Base-by-base conservation (phyloP, 2,329 filamentous ascomycete species). In the Xylaria sp. region DNA sequence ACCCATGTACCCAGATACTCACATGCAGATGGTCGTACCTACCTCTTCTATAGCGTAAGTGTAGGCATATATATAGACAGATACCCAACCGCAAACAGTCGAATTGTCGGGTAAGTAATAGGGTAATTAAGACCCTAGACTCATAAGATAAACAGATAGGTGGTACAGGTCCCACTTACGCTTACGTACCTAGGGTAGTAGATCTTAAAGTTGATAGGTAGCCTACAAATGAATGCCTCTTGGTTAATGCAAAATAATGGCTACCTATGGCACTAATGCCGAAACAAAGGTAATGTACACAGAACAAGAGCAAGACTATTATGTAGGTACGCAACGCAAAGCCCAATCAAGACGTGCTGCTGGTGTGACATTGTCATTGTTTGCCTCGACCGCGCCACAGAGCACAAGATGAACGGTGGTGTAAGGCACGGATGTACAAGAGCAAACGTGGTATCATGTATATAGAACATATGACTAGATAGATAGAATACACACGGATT, bases 401-500 rank as follows among this genome's bases (percentile, higher is more conserved):
- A n/a, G 23, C 10, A 35, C 18, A 25, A 23, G 37, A 5, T 44
- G 0, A 9, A 48, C 18, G 40, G 40, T 6, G 32, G 2, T 18
- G 9, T 18, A 57, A 18, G 23, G 27, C 6, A 5, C 25, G 6
- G n/a, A 18, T 50, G n/a, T 54, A 37, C 18, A 21, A 50, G 18
- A 0, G n/a, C 32, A 47, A 40, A 53, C 13, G 18, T 65, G 64
- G 65, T 67, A 69, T 70, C 57, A 59, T 32, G 54, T 60, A 69
- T 62, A 54, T 13, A 35, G 32, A 54, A 62, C 32, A 65, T 72
- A 61, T 61, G 37, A 44, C 60, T 65, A 61, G 47, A 62, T 27
- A 66, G 16, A 63, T 27, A 68, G n/a, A 65, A 55, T 69, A 53
- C 69, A 71, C 61, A 69, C 59, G 21, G 55, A 40, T 55, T 55